These are phyloP conservation scores for Trapa incisa DNA, from an alignment of 345 rosid genomes.

Conservation along the genomic window DNA sequence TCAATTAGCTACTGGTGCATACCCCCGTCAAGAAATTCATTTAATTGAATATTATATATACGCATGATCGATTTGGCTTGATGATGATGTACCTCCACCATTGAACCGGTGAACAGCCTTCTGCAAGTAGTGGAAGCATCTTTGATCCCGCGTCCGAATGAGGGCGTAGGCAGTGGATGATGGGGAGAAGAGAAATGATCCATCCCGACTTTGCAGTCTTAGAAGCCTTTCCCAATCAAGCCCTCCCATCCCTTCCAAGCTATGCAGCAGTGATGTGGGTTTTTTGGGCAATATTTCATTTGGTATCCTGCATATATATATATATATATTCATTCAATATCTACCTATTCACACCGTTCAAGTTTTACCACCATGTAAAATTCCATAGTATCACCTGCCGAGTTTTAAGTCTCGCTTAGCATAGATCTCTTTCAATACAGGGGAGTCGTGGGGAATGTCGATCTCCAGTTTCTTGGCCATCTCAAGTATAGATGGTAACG, in stretches of 20 bases:
- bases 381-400: constrained; percentile 29
- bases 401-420: constrained; percentile 61
- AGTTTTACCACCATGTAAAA: not conserved
- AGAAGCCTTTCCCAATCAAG: constrained; percentile 77
- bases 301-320: constrained; percentile 50
- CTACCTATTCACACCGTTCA: no score
- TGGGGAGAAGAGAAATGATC: constrained; percentile 92
- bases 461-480: constrained; percentile 44
- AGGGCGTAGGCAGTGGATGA: constrained; percentile 91
- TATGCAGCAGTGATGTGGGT: constrained; percentile 89
- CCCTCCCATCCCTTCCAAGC: constrained; percentile 83
- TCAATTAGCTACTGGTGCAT: no score
- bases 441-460: constrained; percentile 47
- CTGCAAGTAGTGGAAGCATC: constrained; percentile 46
- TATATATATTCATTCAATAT: no score
- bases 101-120: constrained; percentile 52
- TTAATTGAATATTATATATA: no score
- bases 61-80: no score
- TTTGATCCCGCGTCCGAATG: constrained; percentile 59
- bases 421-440: constrained; percentile 39
- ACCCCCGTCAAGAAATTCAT: no score
- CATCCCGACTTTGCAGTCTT: constrained; percentile 63
- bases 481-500: constrained; percentile 74
- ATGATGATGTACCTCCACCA: constrained; percentile 60
- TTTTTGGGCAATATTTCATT: constrained; percentile 63